Conservation (phyloP, 805 yeast genomes). For the Hagleromyces aurorensis region DNA sequence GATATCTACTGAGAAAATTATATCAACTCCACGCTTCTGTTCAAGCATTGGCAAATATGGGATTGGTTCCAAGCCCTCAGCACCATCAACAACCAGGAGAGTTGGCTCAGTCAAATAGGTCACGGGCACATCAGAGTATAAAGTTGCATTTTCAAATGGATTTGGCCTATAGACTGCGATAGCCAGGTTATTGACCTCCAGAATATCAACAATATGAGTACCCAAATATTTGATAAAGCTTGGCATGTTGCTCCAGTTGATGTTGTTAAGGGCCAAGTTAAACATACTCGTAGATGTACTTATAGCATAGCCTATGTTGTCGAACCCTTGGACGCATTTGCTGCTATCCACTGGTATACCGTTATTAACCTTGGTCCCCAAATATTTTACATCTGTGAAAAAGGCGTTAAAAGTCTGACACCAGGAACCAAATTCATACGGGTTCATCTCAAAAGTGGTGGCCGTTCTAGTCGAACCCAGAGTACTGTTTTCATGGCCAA, state of each 20-base stretch:
- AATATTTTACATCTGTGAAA: no score
- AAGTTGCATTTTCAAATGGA: slow-evolving; percentile 44
- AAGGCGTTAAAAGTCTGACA: slow-evolving; percentile 60
- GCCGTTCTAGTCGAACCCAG: slow-evolving; percentile 49
- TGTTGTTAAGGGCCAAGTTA: slow-evolving; percentile 57
- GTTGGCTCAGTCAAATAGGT: slow-evolving; percentile 34
- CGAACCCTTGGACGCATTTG: no score
- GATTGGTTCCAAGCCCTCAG: slow-evolving; percentile 50
- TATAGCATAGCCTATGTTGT: slow-evolving; percentile 66
- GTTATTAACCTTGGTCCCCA: no score
- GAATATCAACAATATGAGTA: no score
- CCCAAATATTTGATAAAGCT: slow-evolving; percentile 34
- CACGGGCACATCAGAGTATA: slow-evolving; percentile 29
- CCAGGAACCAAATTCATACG: slow-evolving; percentile 72
- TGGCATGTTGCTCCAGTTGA: slow-evolving; percentile 39
- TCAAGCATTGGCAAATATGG: slow-evolving; percentile 50
- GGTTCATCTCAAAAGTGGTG: slow-evolving; percentile 49
- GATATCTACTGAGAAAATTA: slow-evolving; percentile 51
- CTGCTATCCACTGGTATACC: no score
- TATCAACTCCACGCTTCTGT: slow-evolving; percentile 46
- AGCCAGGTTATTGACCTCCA: slow-evolving; percentile 44
- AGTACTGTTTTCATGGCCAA: slow-evolving; percentile 52
- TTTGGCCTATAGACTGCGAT: slow-evolving; percentile 61
- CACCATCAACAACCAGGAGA: slow-evolving; percentile 53
- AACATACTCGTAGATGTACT: slow-evolving; percentile 73